Evolutionary conservation across 192 early-diverging fungal species (phyloP).

Genomic region (Fimicolochytrium jonesii): DNA sequence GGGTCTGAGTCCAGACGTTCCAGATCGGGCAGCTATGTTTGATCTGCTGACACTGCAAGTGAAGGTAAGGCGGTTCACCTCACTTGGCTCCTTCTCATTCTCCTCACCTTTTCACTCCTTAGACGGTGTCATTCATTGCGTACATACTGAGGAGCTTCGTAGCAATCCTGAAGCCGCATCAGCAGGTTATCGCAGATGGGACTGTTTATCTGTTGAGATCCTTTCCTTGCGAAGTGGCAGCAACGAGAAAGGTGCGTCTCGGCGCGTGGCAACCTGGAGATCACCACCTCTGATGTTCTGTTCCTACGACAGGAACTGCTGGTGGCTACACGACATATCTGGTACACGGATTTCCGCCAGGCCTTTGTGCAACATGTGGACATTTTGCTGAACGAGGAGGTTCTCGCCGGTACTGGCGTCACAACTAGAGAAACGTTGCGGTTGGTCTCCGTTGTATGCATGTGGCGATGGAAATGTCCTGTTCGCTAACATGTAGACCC

Average conservation of each 20-base stretch:
- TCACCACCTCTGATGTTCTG: too few relatives aligned
- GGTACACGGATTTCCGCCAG: constrained; percentile 84
- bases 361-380: constrained; percentile 93
- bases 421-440: constrained; percentile 88
- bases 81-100: background rate
- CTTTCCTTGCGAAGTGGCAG: constrained; percentile 89
- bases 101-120: background rate
- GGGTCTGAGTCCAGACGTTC: constrained; percentile 72
- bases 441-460: constrained; percentile 26
- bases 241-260: constrained; percentile 80
- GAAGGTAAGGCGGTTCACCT: constrained; percentile 54
- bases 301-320: constrained; percentile 85
- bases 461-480: background rate
- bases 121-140: constrained; percentile 95
- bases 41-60: constrained; percentile 96
- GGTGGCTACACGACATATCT: constrained; percentile 90
- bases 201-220: constrained; percentile 84
- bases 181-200: constrained; percentile 81
- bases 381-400: constrained; percentile 86
- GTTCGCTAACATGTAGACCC: background rate
- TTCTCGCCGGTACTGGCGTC: constrained; percentile 88
- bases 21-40: constrained; percentile 64
- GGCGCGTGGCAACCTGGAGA: too few relatives aligned
- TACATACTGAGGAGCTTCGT: constrained; percentile 87
- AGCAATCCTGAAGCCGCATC: constrained; percentile 60